phyloP scores from a whole-genome alignment of 352 stramenopile species.

The Globisporangium lucens region DNA sequence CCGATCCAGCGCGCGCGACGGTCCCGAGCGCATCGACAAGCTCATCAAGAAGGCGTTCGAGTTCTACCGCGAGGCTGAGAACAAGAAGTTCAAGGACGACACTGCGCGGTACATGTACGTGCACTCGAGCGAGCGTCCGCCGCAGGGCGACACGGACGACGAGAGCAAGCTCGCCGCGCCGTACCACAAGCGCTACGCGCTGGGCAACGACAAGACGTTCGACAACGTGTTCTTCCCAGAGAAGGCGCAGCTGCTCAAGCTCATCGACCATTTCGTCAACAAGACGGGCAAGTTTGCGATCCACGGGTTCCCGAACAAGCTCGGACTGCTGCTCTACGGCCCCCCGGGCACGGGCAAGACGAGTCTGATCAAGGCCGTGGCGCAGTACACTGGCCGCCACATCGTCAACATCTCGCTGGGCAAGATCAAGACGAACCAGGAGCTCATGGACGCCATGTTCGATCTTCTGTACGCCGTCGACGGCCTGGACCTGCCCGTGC shows the following conservation, averaged over 20 bases:
- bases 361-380: conserved; percentile 78
- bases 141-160: conserved; percentile 17
- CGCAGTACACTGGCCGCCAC: conserved; percentile 58
- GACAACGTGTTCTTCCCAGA: conserved; percentile 76
- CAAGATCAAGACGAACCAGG: conserved; percentile 61
- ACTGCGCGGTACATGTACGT: conserved; percentile 44
- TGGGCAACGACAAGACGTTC: conserved; percentile 82
- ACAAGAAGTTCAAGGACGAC: conserved; percentile 30
- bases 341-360: conserved; percentile 86
- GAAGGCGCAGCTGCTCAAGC: conserved; percentile 50
- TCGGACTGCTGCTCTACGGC: conserved; percentile 75
- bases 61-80: conserved; percentile 25
- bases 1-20: conserved; percentile 21
- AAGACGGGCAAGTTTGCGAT: conserved; percentile 79
- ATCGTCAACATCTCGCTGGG: conserved; percentile 55
- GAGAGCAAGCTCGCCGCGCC: conserved; percentile 12
- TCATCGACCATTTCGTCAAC: conserved; percentile 59
- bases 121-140: conserved; percentile 15
- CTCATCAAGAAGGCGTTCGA: conserved; percentile 32
- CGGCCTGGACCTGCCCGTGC: conserved; percentile 40
- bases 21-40: conserved; percentile 28
- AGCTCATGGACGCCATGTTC: conserved; percentile 55
- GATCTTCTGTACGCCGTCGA: conserved; percentile 35
- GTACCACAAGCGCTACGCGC: conserved; percentile 59
- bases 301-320: conserved; percentile 83